These are phyloP conservation scores for Nothomitra cinnamomea DNA, from an alignment of 2,329 filamentous ascomycete species.

Conservation along the genomic window DNA sequence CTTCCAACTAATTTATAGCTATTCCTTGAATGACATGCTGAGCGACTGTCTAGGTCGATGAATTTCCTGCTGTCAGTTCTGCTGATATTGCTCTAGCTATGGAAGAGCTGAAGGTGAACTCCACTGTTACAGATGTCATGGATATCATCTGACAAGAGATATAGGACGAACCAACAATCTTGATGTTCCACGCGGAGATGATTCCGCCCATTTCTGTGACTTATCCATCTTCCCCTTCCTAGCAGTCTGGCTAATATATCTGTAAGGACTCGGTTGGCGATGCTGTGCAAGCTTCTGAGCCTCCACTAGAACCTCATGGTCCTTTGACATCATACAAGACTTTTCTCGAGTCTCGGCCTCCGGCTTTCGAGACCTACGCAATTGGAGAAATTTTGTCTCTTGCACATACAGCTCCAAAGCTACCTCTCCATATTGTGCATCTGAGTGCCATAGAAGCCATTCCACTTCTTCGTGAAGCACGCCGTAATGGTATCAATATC, in stretches of 20 bases:
- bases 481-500: conserved; percentile 59
- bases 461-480: conserved; percentile 58
- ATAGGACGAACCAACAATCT: conserved; percentile 61
- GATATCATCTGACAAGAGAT: not conserved
- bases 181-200: conserved; percentile 99
- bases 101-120: conserved; percentile 43
- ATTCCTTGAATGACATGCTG: conserved; percentile 26
- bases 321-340: conserved; percentile 67
- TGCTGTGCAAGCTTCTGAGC: conserved; percentile 49
- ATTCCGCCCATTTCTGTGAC: conserved; percentile 53
- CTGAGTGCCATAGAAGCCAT: conserved; percentile 81
- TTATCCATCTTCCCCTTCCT: not conserved
- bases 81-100: conserved; percentile 67
- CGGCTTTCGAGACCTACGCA: conserved; percentile 79
- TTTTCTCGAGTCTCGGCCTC: conserved; percentile 80
- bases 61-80: conserved; percentile 82
- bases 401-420: conserved; percentile 59
- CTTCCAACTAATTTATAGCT: conserved; percentile 23
- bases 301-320: conserved; percentile 54
- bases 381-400: conserved; percentile 73
- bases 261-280: conserved; percentile 57
- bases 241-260: not conserved
- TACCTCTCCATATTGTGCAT: conserved; percentile 87
- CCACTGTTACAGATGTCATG: not conserved
- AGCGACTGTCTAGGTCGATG: conserved; percentile 32